These are phyloP conservation scores for Solanum bulbocastanum DNA, from an alignment of 257 asterid species.

Conservation along the genomic window DNA sequence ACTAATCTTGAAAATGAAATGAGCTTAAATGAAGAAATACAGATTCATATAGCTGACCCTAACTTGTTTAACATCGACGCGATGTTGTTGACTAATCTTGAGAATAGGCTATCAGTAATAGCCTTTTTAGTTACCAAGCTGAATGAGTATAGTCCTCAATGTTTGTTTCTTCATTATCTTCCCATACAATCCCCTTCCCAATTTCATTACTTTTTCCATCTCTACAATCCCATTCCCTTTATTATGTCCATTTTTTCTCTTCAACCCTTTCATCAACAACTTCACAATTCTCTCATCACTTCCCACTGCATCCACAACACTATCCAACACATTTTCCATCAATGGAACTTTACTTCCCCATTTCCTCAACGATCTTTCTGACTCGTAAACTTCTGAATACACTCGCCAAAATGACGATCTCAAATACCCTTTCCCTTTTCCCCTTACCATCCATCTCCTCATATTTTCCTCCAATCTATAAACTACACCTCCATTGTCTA, in stretches of 20 bases:
- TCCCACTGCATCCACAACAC: slow-evolving; percentile 60
- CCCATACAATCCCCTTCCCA: slow-evolving; percentile 86
- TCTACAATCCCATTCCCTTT: slow-evolving; percentile 18
- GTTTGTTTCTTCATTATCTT: slow-evolving; percentile 74
- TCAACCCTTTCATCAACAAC: slow-evolving; percentile 37
- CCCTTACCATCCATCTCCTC: slow-evolving; percentile 63
- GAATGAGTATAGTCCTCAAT: slow-evolving; percentile 38
- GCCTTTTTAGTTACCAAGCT: slow-evolving; percentile 1
- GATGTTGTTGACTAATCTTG: background rate
- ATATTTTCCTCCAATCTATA: slow-evolving; percentile 68
- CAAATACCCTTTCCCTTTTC: slow-evolving; percentile 61
- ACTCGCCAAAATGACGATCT: slow-evolving; percentile 82
- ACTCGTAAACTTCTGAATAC: slow-evolving; percentile 38
- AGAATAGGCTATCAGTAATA: background rate
- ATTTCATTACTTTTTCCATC: slow-evolving; percentile 44
- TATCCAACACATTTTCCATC: slow-evolving; percentile 44
- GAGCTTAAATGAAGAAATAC: background rate
- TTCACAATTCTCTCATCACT: slow-evolving; percentile 62
- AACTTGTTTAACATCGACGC: background rate
- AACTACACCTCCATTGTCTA: slow-evolving; percentile 58
- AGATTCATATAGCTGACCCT: background rate
- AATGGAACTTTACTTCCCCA: slow-evolving; percentile 69
- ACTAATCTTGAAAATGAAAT: background rate
- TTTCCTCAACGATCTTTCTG: slow-evolving; percentile 50
- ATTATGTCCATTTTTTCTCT: slow-evolving; percentile 14